phyloP scores from a whole-genome alignment of 2,329 filamentous ascomycete genomes.

The Clarireedia hainanense region DNA sequence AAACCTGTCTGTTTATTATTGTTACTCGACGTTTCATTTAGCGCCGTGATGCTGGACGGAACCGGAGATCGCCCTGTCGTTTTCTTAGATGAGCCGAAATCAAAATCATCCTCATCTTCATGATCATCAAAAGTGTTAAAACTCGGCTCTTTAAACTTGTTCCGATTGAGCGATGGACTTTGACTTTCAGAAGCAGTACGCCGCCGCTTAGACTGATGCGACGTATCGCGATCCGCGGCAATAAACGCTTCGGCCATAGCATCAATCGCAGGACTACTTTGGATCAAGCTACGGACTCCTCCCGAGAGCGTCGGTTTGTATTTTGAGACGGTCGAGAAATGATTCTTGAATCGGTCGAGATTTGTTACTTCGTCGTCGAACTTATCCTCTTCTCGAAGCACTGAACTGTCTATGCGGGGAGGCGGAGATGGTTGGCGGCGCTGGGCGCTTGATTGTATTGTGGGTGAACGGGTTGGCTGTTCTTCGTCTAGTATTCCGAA shows the following conservation, averaged over 20 bases:
- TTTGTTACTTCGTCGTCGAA: slow-evolving; percentile 13
- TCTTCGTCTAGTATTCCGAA: slow-evolving; percentile 17
- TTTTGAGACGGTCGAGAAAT: slow-evolving; percentile 14
- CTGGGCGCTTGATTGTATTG: neutral
- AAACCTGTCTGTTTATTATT: slow-evolving; percentile 4
- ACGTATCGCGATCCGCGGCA: slow-evolving; percentile 33
- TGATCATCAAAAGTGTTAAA: neutral
- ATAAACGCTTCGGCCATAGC: slow-evolving; percentile 45
- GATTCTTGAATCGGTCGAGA: slow-evolving; percentile 13
- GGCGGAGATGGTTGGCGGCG: slow-evolving; percentile 16
- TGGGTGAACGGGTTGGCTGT: neutral
- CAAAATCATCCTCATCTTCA: neutral
- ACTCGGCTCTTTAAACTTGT: neutral
- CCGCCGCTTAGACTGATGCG: slow-evolving; percentile 11
- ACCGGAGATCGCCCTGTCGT: neutral
- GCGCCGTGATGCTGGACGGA: slow-evolving; percentile 18
- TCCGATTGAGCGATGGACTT: slow-evolving; percentile 21
- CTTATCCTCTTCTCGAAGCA: slow-evolving; percentile 11
- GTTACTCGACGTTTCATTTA: slow-evolving; percentile 31
- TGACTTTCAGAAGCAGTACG: neutral
- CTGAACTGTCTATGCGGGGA: slow-evolving; percentile 9
- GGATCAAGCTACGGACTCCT: slow-evolving; percentile 5
- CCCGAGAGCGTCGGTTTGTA: slow-evolving; percentile 15
- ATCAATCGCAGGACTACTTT: slow-evolving; percentile 34
- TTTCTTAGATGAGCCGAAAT: too few relatives aligned